A percentile compares a stretch with the other conserved stretches of the same genome.
phyloP scores from a whole-genome alignment of 2,329 filamentous ascomycete genomes.

The Trematosphaeria pertusa region DNA sequence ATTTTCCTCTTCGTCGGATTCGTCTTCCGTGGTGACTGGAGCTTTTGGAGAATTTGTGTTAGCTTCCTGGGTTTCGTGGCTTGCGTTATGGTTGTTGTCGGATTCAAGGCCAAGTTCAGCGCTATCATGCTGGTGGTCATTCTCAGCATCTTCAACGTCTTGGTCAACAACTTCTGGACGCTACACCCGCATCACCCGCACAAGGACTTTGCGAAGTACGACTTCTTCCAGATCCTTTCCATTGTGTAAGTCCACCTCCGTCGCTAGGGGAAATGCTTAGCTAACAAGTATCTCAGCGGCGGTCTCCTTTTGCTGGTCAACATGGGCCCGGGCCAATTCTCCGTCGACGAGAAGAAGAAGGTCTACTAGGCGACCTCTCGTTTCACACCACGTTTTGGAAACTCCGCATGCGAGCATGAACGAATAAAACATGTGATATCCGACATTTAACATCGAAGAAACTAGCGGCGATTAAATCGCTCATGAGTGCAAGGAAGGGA shows the following conservation, averaged over 20 bases:
- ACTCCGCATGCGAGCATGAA: slow-evolving; percentile 25
- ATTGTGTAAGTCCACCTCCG: slow-evolving; percentile 73
- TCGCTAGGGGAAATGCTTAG: slow-evolving; percentile 1
- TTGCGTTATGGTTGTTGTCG: slow-evolving; percentile 97
- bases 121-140: slow-evolving; percentile 94
- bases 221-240: slow-evolving; percentile 99
- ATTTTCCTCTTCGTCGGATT: slow-evolving; percentile 99
- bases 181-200: slow-evolving; percentile 97
- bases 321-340: slow-evolving; percentile 97
- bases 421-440: slow-evolving; percentile 32
- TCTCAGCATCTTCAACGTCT: slow-evolving; percentile 92
- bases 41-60: slow-evolving; percentile 83
- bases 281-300: slow-evolving; percentile 60
- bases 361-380: slow-evolving; percentile 72
- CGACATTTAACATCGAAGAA: too few species aligned
- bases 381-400: slow-evolving; percentile 25
- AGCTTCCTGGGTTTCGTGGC: slow-evolving; percentile 86
- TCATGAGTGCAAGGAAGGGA: too few species aligned
- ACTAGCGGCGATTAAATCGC: slow-evolving; percentile 12
- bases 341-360: slow-evolving; percentile 99
- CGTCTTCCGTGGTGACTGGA: slow-evolving; percentile 94
- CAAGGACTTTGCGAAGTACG: slow-evolving; percentile 99
- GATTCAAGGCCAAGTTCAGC: slow-evolving; percentile 99
- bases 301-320: slow-evolving; percentile 96
- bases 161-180: slow-evolving; percentile 99